Base-by-base conservation (phyloP, 1,284 basidiomycete species). In the Rugosomyces carneus region DNA sequence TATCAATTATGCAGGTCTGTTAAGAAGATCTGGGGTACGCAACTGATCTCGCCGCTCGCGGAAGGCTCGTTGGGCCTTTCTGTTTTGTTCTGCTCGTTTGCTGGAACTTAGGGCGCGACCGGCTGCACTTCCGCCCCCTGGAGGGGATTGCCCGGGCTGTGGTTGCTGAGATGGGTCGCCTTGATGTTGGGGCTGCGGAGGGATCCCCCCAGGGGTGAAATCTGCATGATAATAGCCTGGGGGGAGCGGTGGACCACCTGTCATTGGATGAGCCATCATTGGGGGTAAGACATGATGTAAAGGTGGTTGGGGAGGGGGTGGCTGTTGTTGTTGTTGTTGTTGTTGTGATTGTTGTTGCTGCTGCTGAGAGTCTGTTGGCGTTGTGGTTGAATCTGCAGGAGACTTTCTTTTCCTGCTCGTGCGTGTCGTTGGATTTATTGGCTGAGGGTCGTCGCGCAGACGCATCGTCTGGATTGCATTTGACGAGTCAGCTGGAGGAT, bases 31-130 rank as follows among this genome's bases (percentile, higher is more conserved):
- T 39, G 54, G 26, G 37, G 16, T 24, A 51, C 35, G 27, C 29
- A 51, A 90, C 87, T 86, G 82, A 66, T 91, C 88, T 58, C 88
- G 70, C 29, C 88, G 78, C 61, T 91, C 88, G 51, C 88, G 68
- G 61, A 91, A 91, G 1, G 89, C 89, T 23, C 89, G 73, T 65
- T 91, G 88, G 0, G 88, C 88, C 59, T 89, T 90, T 55, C 88
- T 71, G 62, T 91, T 91, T 68, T 91, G 88, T 57, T 91, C 89
- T 29, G 89, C 89, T 9, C 87, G 77, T 60, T 90, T 90, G 60
- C 80, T 86, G 59, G 75, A 78, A 62, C 82, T 87, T 39, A 90
- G 71, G 19, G 75, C 65, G 41, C 84, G 69, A 29, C 73, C 72
- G 15, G 64, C 60, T 19, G 65, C 57, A 13, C 10, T 29, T 21